These are phyloP conservation scores for Verticillium nubilum DNA, from an alignment of 2,329 filamentous ascomycete species.

Conservation along the genomic window DNA sequence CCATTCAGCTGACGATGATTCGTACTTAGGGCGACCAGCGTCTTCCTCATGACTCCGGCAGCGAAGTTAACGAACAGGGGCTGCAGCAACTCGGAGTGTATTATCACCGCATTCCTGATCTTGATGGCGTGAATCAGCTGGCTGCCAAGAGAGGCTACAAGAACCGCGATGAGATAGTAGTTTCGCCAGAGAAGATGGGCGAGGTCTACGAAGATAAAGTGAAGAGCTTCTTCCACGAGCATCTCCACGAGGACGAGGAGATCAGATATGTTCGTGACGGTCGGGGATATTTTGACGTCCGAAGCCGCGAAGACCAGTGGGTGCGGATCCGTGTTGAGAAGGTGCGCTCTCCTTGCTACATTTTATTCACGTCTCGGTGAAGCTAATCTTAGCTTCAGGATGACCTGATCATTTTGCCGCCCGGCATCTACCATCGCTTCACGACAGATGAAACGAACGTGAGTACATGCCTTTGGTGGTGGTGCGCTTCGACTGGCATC, in stretches of 20 bases:
- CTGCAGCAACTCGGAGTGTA: constrained; percentile 74
- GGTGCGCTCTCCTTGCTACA: too few relatives aligned
- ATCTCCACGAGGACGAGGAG: constrained; percentile 97
- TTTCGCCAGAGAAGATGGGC: constrained; percentile 82
- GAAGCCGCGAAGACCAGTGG: constrained; percentile 80
- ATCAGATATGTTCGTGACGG: constrained; percentile 91
- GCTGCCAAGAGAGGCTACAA: constrained; percentile 76
- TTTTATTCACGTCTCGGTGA: not conserved
- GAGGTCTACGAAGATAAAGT: constrained; percentile 89
- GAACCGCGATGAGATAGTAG: constrained; percentile 89
- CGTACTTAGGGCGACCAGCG: constrained; percentile 79
- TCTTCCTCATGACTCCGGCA: constrained; percentile 80
- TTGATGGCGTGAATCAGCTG: constrained; percentile 66
- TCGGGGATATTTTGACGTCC: constrained; percentile 87
- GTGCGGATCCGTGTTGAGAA: constrained; percentile 80
- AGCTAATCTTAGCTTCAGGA: constrained; percentile 27
- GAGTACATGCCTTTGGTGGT: constrained; percentile 31
- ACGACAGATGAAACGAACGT: constrained; percentile 91
- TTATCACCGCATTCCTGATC: constrained; percentile 62
- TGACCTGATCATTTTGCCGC: constrained; percentile 88
- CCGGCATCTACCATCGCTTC: constrained; percentile 96
- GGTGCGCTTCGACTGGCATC: not conserved
- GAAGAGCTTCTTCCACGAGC: constrained; percentile 88
- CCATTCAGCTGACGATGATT: not conserved
- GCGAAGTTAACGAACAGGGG: constrained; percentile 56